Evolutionary conservation across 306 rosid genomes (phyloP).

Genomic region (Rosa lucieae): DNA sequence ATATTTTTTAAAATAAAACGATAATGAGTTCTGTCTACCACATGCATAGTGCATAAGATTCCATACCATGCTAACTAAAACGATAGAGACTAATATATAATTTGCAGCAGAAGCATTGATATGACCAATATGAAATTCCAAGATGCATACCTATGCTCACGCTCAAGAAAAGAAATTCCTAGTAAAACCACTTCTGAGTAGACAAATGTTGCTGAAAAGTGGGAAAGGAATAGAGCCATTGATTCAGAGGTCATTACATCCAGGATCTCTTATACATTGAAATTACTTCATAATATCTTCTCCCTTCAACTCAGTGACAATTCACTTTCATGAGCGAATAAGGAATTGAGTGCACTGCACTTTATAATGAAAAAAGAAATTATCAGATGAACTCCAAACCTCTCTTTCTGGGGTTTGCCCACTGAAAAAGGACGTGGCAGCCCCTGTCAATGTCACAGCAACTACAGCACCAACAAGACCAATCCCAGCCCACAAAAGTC

Average conservation of each 20-base stretch:
- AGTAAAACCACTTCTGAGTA: constrained; percentile 64
- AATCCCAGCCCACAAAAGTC: too few species aligned
- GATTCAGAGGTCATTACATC: constrained; percentile 52
- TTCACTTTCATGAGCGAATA: too few species aligned
- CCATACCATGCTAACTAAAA: neutral
- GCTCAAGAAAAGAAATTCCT: constrained; percentile 85
- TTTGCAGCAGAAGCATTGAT: constrained; percentile 2
- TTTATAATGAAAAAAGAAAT: too few species aligned
- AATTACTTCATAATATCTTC: too few species aligned
- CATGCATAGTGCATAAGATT: neutral
- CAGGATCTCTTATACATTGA: too few species aligned
- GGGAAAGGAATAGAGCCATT: constrained; percentile 31
- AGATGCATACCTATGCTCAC: constrained; percentile 65
- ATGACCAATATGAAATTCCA: neutral
- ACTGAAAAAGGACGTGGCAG: too few species aligned
- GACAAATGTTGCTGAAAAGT: constrained; percentile 68
- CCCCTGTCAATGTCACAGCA: too few species aligned
- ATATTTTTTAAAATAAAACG: neutral
- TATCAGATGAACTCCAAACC: too few species aligned
- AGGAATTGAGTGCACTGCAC: too few species aligned
- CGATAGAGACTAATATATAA: neutral
- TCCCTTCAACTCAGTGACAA: too few species aligned
- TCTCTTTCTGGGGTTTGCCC: too few species aligned
- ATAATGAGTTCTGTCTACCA: neutral
- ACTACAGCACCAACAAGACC: too few species aligned